Base-by-base conservation (phyloP, 1,139 yeast species). In the Suhomyces yuchorum region DNA sequence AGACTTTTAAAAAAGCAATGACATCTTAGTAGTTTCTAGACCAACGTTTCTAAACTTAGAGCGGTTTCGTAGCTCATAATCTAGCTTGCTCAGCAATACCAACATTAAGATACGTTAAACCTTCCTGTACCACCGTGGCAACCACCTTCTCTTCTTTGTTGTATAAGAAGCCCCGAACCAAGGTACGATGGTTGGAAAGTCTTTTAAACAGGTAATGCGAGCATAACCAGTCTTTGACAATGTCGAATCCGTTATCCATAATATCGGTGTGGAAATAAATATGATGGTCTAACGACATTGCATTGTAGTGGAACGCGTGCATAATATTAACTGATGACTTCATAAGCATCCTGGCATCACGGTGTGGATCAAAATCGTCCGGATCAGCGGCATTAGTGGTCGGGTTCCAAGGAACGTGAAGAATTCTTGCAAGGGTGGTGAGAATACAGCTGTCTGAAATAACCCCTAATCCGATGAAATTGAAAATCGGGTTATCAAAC, bases 231-330 rank as follows among this genome's bases (percentile, higher is more conserved):
- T 73, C 75, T 43, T 63, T 63, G 26, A 70, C 65, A 14, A 73
- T 56, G 46, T 74, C 75, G 48, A 72, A 69, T 8, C 61, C 62
- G 20, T 50, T 50, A 8, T 62, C 62, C 49, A 58, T 57, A 17
- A 66, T 63, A 42, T 65, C 67, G 28, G 52, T 51, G 44, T 75
- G 79, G 57, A 75, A 75, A 53, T 75, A 75, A 19, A 75, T 63
- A 52, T 75, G 79, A 54, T 75, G 80, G 53, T 75, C 80, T 35
- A 75, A 59, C 3, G 78, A 73, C 79, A 75, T 75, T 28, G 80
- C 80, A 50, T 71, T 71, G 59, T 75, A 75, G 54, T 75, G 80
- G 55, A 66, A 73, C 12, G 75, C 46, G 49, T 75, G 80, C 39
- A 73, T 52, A 6, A 68, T 67, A 51, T 75, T 75, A 43, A 75